phyloP scores from a whole-genome alignment of 805 yeast species.

The Helenozyma rhizophorensis region DNA sequence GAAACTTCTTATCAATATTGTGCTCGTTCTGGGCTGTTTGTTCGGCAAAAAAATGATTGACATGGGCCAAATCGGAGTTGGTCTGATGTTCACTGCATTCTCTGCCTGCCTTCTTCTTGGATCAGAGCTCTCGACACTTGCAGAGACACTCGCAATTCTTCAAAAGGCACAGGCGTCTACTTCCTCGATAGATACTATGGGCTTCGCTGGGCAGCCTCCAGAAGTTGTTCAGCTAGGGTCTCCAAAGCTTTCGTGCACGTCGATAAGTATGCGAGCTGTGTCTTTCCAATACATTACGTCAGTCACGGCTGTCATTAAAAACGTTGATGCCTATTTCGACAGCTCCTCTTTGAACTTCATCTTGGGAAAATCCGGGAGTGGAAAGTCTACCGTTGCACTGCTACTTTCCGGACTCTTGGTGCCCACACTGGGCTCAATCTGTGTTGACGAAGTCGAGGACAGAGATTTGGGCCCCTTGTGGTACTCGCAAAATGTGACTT shows the following conservation, averaged over 20 bases:
- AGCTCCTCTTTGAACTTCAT: conserved; percentile 52
- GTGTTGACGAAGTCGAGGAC: conserved; percentile 51
- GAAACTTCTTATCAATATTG: conserved; percentile 54
- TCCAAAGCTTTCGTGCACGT: neutral
- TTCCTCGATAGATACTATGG: conserved; percentile 39
- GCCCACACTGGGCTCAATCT: conserved; percentile 49
- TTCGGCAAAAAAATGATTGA: conserved; percentile 72
- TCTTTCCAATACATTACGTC: conserved; percentile 59
- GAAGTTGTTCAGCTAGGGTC: too few relatives aligned
- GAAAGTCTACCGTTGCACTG: conserved; percentile 78
- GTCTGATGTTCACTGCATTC: conserved; percentile 76
- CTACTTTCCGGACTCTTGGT: conserved; percentile 59
- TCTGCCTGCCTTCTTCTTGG: conserved; percentile 77
- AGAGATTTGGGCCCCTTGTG: conserved; percentile 40
- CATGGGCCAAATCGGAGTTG: conserved; percentile 46
- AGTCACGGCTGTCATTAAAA: conserved; percentile 54
- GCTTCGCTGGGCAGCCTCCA: conserved; percentile 10
- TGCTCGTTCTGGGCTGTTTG: conserved; percentile 93
- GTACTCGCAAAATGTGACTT: conserved; percentile 59
- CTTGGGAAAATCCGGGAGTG: conserved; percentile 89
- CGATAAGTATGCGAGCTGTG: conserved; percentile 32
- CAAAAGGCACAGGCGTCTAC: conserved; percentile 75
- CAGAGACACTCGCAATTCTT: conserved; percentile 55
- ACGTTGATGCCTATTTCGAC: conserved; percentile 42
- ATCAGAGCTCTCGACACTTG: conserved; percentile 48